These are phyloP conservation scores for Oligophagozyma castellii DNA, from an alignment of 1,139 yeast species.

Conservation along the genomic window DNA sequence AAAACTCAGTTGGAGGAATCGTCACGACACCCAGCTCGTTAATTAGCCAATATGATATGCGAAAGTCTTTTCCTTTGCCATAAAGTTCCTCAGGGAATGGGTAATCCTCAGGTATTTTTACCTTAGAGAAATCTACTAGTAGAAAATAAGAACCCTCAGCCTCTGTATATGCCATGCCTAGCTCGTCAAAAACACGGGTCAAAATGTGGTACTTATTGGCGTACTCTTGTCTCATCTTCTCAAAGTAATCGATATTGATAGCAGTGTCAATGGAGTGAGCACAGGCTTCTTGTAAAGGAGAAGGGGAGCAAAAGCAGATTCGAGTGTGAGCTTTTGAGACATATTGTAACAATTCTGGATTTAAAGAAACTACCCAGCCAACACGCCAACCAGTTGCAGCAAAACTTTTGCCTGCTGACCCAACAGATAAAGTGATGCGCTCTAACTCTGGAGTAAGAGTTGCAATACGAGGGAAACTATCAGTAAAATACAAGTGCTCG, in stretches of 20 bases:
- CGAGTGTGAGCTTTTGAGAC: conserved; percentile 87
- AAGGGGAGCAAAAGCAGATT: conserved; percentile 77
- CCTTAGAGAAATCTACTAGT: conserved; percentile 71
- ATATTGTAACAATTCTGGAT: conserved; percentile 64
- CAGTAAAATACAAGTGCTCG: conserved; percentile 67
- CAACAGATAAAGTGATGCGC: conserved; percentile 73
- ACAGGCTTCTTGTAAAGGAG: conserved; percentile 90
- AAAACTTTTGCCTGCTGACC: conserved; percentile 94
- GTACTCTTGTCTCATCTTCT: conserved; percentile 52
- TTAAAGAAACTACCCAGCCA: conserved; percentile 80
- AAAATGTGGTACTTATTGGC: conserved; percentile 56
- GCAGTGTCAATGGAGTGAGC: conserved; percentile 64
- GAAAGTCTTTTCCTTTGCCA: conserved; percentile 68
- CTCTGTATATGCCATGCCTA: conserved; percentile 73
- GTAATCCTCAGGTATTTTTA: conserved; percentile 63
- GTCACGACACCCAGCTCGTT: conserved; percentile 89
- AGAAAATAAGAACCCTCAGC: conserved; percentile 93
- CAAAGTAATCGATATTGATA: conserved; percentile 49
- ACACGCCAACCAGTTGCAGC: conserved; percentile 99
- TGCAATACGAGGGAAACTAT: conserved; percentile 70
- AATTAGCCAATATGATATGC: conserved; percentile 83
- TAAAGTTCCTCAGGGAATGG: conserved; percentile 56
- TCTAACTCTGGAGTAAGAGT: conserved; percentile 66
- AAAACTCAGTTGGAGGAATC: conserved; percentile 92
- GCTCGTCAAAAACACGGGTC: conserved; percentile 66